Evolutionary conservation across 2,329 filamentous ascomycete genomes (phyloP).

Genomic region (Botrytis fragariae): DNA sequence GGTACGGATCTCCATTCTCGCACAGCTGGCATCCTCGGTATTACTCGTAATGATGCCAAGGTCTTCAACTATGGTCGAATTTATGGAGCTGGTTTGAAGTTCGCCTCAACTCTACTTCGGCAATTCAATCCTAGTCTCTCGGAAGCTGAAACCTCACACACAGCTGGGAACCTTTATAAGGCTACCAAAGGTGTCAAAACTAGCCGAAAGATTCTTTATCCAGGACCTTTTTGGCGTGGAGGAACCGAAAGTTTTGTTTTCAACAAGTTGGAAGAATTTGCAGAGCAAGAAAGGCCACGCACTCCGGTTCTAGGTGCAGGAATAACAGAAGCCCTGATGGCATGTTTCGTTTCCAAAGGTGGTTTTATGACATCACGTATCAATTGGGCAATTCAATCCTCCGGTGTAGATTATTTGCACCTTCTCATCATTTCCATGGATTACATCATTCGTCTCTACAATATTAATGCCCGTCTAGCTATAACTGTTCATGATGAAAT

Average conservation of each 20-base stretch:
- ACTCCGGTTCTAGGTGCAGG: conserved; percentile 92
- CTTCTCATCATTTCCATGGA: conserved; percentile 93
- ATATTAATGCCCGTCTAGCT: conserved; percentile 77
- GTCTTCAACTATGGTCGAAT: conserved; percentile 99
- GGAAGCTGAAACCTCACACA: conserved; percentile 72
- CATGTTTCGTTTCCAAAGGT: conserved; percentile 80
- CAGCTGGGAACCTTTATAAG: conserved; percentile 77
- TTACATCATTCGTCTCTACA: conserved; percentile 81
- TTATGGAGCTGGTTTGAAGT: conserved; percentile 94
- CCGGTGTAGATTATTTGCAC: conserved; percentile 94
- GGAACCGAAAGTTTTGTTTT: conserved; percentile 98
- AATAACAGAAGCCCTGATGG: conserved; percentile 93
- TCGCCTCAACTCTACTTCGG: conserved; percentile 82
- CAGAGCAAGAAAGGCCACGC: conserved; percentile 84
- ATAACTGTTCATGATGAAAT: conserved; percentile 99
- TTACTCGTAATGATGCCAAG: conserved; percentile 92
- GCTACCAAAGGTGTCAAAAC: conserved; percentile 91
- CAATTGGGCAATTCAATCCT: conserved; percentile 99
- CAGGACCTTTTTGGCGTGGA: conserved; percentile 86
- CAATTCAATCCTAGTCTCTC: conserved; percentile 89
- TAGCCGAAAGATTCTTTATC: conserved; percentile 66
- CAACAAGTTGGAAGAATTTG: conserved; percentile 97
- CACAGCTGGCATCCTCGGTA: conserved; percentile 87
- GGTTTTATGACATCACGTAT: conserved; percentile 95
- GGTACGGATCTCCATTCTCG: conserved; percentile 94